Evolutionary conservation across 2,329 filamentous ascomycete genomes (phyloP).

Genomic region (Cladosporium sp.): DNA sequence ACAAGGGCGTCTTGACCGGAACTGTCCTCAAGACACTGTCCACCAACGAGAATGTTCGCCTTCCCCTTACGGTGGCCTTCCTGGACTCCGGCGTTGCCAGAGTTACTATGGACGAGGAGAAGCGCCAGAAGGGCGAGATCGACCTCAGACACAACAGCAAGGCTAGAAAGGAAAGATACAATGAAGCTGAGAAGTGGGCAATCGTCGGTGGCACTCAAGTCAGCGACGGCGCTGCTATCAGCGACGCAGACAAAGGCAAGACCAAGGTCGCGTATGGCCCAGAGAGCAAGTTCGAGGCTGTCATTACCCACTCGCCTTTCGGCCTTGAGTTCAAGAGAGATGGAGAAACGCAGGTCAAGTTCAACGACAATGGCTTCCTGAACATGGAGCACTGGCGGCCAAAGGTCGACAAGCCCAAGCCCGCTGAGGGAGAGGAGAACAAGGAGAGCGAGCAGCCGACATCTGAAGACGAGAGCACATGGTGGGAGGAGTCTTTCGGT

Average conservation of each 20-base stretch:
- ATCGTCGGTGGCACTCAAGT: constrained; percentile 75
- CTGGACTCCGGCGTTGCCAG: constrained; percentile 84
- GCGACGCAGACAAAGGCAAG: constrained; percentile 62
- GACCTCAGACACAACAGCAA: constrained; percentile 79
- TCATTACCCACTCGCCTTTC: constrained; percentile 81
- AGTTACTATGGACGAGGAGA: constrained; percentile 88
- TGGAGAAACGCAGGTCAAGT: constrained; percentile 73
- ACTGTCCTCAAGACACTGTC: constrained; percentile 76
- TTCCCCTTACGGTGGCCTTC: constrained; percentile 84
- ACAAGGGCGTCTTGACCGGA: constrained; percentile 74
- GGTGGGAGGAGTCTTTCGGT: constrained; percentile 97
- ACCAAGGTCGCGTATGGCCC: constrained; percentile 77
- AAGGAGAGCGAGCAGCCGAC: constrained; percentile 45
- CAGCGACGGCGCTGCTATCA: constrained; percentile 67
- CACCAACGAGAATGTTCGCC: constrained; percentile 63
- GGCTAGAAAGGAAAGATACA: constrained; percentile 87
- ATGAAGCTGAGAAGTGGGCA: constrained; percentile 82
- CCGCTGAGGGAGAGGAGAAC: constrained; percentile 54
- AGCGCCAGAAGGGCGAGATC: constrained; percentile 82
- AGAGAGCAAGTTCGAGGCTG: constrained; percentile 69
- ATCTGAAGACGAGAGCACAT: constrained; percentile 76
- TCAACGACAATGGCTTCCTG: constrained; percentile 85
- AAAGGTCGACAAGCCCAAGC: constrained; percentile 65
- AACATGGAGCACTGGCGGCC: constrained; percentile 95
- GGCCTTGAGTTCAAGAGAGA: constrained; percentile 81